These are phyloP conservation scores for Pisolithus sp. DNA, from an alignment of 768 basidiomycete species.

Conservation along the genomic window DNA sequence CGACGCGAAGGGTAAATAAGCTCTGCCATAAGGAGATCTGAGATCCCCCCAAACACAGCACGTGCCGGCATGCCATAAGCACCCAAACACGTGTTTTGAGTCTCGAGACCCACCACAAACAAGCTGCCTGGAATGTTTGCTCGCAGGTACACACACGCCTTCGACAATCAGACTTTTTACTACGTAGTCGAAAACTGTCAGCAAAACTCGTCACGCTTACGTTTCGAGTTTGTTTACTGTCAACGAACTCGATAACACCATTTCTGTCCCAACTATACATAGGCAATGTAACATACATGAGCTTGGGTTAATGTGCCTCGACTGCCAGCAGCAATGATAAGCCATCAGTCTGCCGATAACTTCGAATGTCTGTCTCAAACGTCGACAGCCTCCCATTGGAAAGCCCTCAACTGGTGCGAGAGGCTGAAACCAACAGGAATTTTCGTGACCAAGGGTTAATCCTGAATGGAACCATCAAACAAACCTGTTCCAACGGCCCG, in stretches of 20 bases:
- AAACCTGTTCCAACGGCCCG: background rate
- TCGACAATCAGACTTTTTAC: too few relatives aligned
- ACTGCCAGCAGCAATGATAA: background rate
- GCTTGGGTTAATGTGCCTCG: background rate
- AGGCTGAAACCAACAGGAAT: too few relatives aligned
- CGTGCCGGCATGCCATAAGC: background rate
- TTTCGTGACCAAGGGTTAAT: background rate
- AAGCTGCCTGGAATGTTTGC: background rate
- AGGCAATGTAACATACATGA: too few relatives aligned
- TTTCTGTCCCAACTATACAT: too few relatives aligned
- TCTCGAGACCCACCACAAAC: background rate
- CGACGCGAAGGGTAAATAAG: conserved; percentile 4
- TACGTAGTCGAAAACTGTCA: too few relatives aligned
- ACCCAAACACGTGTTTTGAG: background rate
- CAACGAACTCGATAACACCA: too few relatives aligned
- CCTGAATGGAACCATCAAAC: background rate
- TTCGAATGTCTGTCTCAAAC: background rate
- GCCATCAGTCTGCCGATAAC: background rate
- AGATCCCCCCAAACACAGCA: conserved; percentile 22
- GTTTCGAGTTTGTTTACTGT: too few relatives aligned
- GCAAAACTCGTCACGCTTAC: too few relatives aligned
- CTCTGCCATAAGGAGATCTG: conserved; percentile 16
- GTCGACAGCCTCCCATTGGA: background rate
- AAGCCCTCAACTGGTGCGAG: background rate
- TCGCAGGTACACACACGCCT: background rate